A percentile compares a stretch with the other conserved stretches of the same genome.
These are phyloP conservation scores for Nigrograna mackinnonii DNA, from an alignment of 2,329 filamentous ascomycete genomes.

Conservation along the genomic window DNA sequence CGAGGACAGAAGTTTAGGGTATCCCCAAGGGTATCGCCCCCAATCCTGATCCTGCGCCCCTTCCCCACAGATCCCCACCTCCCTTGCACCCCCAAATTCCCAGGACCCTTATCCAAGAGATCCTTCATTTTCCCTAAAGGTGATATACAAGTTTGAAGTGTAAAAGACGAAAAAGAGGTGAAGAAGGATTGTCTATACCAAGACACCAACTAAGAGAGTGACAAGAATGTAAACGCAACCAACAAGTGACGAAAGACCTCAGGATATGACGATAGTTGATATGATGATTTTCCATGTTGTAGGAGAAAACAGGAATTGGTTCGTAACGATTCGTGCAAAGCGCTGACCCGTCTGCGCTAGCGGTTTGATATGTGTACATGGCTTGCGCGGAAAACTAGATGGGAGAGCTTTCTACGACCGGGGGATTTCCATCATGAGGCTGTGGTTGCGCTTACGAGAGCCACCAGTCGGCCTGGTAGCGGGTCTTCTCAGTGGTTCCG, in stretches of 20 bases:
- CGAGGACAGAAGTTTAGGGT: no score
- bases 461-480: conserved; percentile 14
- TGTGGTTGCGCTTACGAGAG: conserved; percentile 6
- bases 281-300: neutral
- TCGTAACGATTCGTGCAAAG: conserved; percentile 43
- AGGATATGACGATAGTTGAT: conserved; percentile 2
- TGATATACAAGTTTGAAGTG: conserved; percentile 25
- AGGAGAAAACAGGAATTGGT: conserved; percentile 5
- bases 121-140: conserved; percentile 2
- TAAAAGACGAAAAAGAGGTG: conserved; percentile 13
- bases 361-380: conserved; percentile 34
- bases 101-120: neutral
- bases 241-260: neutral
- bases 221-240: conserved; percentile 23
- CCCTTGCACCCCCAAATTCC: neutral
- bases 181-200: no score
- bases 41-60: no score
- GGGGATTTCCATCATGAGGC: conserved; percentile 14
- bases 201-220: no score
- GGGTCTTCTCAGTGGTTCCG: conserved; percentile 15
- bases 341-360: conserved; percentile 45
- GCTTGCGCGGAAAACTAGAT: conserved; percentile 26
- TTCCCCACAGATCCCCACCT: neutral
- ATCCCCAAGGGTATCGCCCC: neutral
- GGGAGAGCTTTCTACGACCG: conserved; percentile 18